phyloP scores from a whole-genome alignment of 192 early-diverging fungal genomes.

The Coemansia sp. region DNA sequence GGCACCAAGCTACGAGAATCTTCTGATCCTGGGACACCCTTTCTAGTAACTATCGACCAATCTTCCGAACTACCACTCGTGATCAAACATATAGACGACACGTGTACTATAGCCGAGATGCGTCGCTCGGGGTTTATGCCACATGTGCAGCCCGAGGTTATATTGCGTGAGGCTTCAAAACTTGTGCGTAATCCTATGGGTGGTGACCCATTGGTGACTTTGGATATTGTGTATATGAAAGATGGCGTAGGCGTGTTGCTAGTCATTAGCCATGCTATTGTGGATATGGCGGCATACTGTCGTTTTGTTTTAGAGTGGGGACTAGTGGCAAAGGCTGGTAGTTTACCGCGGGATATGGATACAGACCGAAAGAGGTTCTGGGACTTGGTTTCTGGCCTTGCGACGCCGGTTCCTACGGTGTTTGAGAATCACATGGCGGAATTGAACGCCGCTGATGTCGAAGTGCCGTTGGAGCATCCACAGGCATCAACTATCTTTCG shows the following conservation, averaged over 20 bases:
- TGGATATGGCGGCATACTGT: slow-evolving; percentile 13
- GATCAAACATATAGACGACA: slow-evolving; percentile 9
- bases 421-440: slow-evolving; percentile 19
- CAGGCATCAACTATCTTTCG: slow-evolving; percentile 5
- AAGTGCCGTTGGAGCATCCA: too few relatives aligned
- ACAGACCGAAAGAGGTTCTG: slow-evolving; percentile 22
- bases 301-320: slow-evolving; percentile 22
- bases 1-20: slow-evolving; percentile 10
- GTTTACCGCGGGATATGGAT: slow-evolving; percentile 1
- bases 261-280: slow-evolving; percentile 24
- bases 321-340: neutral
- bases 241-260: slow-evolving; percentile 33
- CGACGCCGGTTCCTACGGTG: neutral
- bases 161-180: neutral
- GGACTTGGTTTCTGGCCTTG: neutral
- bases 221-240: slow-evolving; percentile 33
- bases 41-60: slow-evolving; percentile 12
- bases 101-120: slow-evolving; percentile 26
- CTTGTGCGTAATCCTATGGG: slow-evolving; percentile 19
- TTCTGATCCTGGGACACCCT: neutral
- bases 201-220: slow-evolving; percentile 25
- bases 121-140: slow-evolving; percentile 6
- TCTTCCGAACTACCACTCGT: neutral
- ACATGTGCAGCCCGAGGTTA: slow-evolving; percentile 17
- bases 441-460: neutral